These are phyloP conservation scores for Phytophthora lateralis DNA, from an alignment of 352 stramenopile genomes.

Conservation along the genomic window DNA sequence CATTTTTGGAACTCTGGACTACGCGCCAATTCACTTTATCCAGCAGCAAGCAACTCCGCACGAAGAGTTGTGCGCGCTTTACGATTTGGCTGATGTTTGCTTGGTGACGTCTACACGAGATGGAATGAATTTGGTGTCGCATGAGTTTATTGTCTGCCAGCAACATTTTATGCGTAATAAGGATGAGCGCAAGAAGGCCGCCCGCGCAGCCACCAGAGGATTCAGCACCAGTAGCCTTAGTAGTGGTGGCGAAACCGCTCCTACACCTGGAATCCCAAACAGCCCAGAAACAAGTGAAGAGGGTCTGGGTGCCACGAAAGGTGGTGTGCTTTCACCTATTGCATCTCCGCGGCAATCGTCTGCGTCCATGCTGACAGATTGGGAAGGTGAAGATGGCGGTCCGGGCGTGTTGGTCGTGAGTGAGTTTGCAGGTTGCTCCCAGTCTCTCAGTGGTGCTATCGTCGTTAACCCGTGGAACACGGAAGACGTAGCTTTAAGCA, in stretches of 20 bases:
- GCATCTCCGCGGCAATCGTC: conserved; percentile 35
- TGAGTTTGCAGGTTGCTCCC: conserved; percentile 89
- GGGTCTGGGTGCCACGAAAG: not conserved
- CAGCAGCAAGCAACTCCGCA: conserved; percentile 77
- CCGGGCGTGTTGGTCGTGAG: conserved; percentile 88
- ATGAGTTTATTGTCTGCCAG: conserved; percentile 91
- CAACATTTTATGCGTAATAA: conserved; percentile 85
- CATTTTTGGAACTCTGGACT: conserved; percentile 86
- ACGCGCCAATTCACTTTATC: conserved; percentile 92
- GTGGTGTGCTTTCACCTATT: conserved; percentile 27
- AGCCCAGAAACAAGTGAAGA: not conserved
- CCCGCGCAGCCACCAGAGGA: conserved; percentile 29
- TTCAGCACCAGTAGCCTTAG: conserved; percentile 5
- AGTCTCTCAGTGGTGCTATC: conserved; percentile 87
- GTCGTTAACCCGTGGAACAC: conserved; percentile 91
- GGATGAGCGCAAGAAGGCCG: conserved; percentile 63
- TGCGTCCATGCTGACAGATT: conserved; percentile 62
- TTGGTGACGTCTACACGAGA: conserved; percentile 89
- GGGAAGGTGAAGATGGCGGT: conserved; percentile 79
- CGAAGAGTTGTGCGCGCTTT: conserved; percentile 89
- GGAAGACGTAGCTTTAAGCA: conserved; percentile 80
- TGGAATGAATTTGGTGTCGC: conserved; percentile 91
- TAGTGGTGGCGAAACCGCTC: not conserved
- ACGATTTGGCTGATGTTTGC: conserved; percentile 89
- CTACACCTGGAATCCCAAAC: conserved; percentile 6